Conservation (phyloP, 768 basidiomycete genomes). For the Myochromella boudieri region DNA sequence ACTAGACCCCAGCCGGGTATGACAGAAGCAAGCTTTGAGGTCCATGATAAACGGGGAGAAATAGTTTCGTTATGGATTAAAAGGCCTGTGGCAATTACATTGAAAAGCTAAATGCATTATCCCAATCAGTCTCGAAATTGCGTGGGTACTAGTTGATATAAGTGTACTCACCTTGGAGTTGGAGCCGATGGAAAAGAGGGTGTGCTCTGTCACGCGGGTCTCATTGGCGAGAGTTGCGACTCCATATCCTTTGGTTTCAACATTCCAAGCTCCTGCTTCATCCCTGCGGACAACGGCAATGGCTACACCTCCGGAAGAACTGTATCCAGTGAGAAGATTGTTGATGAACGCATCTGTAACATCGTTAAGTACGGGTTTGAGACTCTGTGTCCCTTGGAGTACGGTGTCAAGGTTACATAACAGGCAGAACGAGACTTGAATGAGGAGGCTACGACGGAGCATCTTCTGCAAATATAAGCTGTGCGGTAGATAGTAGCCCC, state of each 20-base stretch:
- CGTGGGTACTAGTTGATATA: not conserved
- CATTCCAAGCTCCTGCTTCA: slow-evolving; percentile 24
- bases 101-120: slow-evolving; percentile 27
- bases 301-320: slow-evolving; percentile 25
- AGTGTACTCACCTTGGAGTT: slow-evolving; percentile 9
- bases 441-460: too few species aligned
- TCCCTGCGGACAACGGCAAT: slow-evolving; percentile 27
- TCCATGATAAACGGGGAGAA: slow-evolving; percentile 21
- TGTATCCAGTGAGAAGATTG: slow-evolving; percentile 22
- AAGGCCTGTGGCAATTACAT: slow-evolving; percentile 22
- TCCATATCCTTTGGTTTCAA: not conserved
- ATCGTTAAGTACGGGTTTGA: slow-evolving; percentile 21
- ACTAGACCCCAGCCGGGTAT: slow-evolving; percentile 23
- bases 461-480: too few species aligned
- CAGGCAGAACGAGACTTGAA: too few species aligned
- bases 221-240: not conserved
- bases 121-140: not conserved
- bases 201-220: slow-evolving; percentile 5
- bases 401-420: too few species aligned
- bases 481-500: too few species aligned
- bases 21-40: slow-evolving; percentile 21
- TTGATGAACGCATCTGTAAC: slow-evolving; percentile 22
- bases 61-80: slow-evolving; percentile 25
- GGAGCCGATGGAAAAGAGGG: slow-evolving; percentile 7
- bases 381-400: too few species aligned